Evolutionary conservation across 2,329 filamentous ascomycete genomes (phyloP), one percentile per base, ranked within the genome.

Genomic region (Leptographium flavum): DNA sequence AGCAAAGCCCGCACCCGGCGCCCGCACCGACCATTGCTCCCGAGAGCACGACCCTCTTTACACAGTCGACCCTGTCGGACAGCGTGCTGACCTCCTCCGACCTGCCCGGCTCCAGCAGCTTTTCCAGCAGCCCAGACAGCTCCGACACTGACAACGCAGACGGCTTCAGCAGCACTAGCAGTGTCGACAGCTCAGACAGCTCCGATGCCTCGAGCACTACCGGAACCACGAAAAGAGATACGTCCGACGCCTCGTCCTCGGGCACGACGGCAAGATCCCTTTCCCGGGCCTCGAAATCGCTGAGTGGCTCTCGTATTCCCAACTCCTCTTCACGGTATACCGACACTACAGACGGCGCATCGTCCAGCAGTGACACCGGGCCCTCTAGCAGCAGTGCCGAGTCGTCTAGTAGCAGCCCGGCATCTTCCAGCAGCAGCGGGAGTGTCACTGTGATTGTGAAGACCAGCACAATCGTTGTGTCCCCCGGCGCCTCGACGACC

Each of bases 1-100:
- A 56, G 43, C 45, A 53, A 25, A 53, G 51, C 41, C 53, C 56
- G n/a, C 54, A 56, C 31, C 25, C 50, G 11, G 42, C 56, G 36
- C 53, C 53, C 35, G 50, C 55, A 33, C 51, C 55, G 4, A 53
- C 53, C 3, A 23, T 43, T 17, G 47, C 48, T 4, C 47, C 50
- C 1, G 23, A 38, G 41, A 41, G 32, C 35, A 17, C 33, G 3
- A 32, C 32, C 4, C 11, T 17, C 5, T 15, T 22, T 2, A 6
- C 23, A 3, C 31, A 30, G 32, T 25, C 42, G 31, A 15, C 41
- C 10, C 7, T 19, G 31, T 39, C 27, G n/a, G 19, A 23, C 33
- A 37, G 21, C 28, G 23, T 22, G 11, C 2, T 25, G 14, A 31
- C 19, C 27, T 19, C 27, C 9, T 38, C 19, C 35, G 15, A 4